phyloP scores from a whole-genome alignment of 768 basidiomycete genomes.

The Dacryopinax primogenitus region DNA sequence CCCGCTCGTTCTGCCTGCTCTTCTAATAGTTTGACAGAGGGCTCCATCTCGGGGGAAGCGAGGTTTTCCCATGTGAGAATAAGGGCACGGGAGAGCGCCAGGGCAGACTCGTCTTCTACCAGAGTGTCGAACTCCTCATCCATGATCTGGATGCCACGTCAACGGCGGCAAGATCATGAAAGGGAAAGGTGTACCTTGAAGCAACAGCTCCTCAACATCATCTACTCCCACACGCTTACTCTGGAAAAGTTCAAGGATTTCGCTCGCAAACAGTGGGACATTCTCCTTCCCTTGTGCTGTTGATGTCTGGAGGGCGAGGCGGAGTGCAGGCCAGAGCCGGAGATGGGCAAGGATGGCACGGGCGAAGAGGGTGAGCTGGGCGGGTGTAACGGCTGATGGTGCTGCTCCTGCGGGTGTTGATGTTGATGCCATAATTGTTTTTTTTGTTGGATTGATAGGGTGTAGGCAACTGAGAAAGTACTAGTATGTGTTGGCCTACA shows the following conservation, averaged over 20 bases:
- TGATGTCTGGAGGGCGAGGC: conserved; percentile 22
- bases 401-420: background rate
- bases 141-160: too few species aligned
- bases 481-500: background rate
- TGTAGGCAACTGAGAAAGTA: too few species aligned
- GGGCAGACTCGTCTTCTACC: conserved; percentile 12
- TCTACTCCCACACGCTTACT: background rate
- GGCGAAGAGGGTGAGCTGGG: conserved; percentile 22
- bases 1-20: background rate
- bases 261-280: background rate
- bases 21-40: conserved; percentile 16
- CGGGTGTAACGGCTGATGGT: too few species aligned
- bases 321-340: conserved; percentile 29
- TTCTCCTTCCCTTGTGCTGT: background rate
- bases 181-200: conserved; percentile 23
- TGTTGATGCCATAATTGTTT: background rate
- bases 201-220: conserved; percentile 18
- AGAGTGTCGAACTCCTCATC: conserved; percentile 23
- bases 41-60: conserved; percentile 10
- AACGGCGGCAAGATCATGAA: too few species aligned
- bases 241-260: background rate
- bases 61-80: background rate
- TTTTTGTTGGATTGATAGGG: too few species aligned
- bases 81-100: background rate
- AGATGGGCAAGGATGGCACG: conserved; percentile 25